A percentile compares a stretch with the other conserved stretches of the same genome.
phyloP scores from a whole-genome alignment of 2,329 filamentous ascomycete genomes.

The Allantophomopsis lycopodina region DNA sequence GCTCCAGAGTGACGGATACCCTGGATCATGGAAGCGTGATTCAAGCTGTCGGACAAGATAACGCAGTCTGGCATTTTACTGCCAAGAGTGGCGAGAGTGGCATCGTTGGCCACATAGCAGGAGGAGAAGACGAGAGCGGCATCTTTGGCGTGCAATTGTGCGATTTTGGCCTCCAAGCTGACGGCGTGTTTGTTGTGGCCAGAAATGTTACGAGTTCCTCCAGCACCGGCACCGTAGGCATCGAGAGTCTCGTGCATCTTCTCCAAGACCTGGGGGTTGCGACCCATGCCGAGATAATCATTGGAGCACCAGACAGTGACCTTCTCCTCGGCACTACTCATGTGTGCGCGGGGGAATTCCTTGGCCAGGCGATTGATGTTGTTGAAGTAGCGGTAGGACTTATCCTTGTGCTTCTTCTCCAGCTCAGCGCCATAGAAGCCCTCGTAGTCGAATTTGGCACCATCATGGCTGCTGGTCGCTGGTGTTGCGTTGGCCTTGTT shows the following conservation, averaged over 20 bases:
- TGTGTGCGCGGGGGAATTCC: slow-evolving; percentile 92
- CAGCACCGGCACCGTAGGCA: slow-evolving; percentile 86
- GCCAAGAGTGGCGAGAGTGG: slow-evolving; percentile 89
- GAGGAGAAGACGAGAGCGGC: slow-evolving; percentile 89
- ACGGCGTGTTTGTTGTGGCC: slow-evolving; percentile 95
- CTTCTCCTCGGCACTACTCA: slow-evolving; percentile 65
- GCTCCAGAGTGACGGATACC: slow-evolving; percentile 95
- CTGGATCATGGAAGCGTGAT: slow-evolving; percentile 99
- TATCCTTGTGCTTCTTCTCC: slow-evolving; percentile 99
- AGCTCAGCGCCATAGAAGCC: slow-evolving; percentile 77
- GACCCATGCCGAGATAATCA: slow-evolving; percentile 96
- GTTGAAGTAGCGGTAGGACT: slow-evolving; percentile 99
- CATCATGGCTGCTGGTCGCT: slow-evolving; percentile 4
- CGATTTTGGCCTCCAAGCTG: slow-evolving; percentile 65
- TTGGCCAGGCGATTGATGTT: slow-evolving; percentile 98
- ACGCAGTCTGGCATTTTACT: slow-evolving; percentile 95
- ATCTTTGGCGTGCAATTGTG: slow-evolving; percentile 84
- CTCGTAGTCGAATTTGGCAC: slow-evolving; percentile 76
- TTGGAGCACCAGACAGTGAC: slow-evolving; percentile 99
- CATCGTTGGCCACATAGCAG: slow-evolving; percentile 97
- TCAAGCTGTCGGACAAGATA: slow-evolving; percentile 92
- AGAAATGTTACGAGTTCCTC: slow-evolving; percentile 93
- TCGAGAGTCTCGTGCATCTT: slow-evolving; percentile 93
- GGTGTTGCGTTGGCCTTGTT: slow-evolving; percentile 9
- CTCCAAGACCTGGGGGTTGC: slow-evolving; percentile 74